Conservation (phyloP, 2,329 filamentous ascomycete genomes). For the Colletotrichum chrysophilum region DNA sequence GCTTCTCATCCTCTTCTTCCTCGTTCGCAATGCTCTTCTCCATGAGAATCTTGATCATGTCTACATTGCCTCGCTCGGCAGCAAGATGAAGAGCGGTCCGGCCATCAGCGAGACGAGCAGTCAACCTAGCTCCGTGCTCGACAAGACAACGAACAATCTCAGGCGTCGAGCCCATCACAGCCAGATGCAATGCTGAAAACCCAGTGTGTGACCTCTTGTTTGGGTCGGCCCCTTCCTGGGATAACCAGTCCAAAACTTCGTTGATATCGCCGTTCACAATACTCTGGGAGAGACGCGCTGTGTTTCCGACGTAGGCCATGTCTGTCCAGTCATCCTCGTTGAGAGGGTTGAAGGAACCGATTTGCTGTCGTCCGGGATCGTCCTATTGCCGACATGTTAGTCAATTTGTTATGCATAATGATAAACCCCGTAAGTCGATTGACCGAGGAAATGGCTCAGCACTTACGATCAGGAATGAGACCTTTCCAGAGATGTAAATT, state of each 20-base stretch:
- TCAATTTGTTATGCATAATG: not conserved
- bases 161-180: conserved; percentile 69
- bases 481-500: conserved; percentile 75
- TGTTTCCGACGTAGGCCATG: conserved; percentile 88
- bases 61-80: conserved; percentile 68
- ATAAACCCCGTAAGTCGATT: not conserved
- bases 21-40: conserved; percentile 78
- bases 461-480: conserved; percentile 68
- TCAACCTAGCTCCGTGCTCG: conserved; percentile 73
- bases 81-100: conserved; percentile 84
- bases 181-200: conserved; percentile 79
- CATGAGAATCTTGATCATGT: conserved; percentile 76
- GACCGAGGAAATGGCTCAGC: not conserved
- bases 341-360: conserved; percentile 77
- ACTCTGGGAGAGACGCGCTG: conserved; percentile 76
- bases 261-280: conserved; percentile 78
- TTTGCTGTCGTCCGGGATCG: conserved; percentile 78
- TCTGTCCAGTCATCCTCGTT: conserved; percentile 87
- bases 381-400: conserved; percentile 45
- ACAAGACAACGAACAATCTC: conserved; percentile 76
- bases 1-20: conserved; percentile 66
- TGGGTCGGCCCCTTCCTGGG: conserved; percentile 70
- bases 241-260: conserved; percentile 72
- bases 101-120: conserved; percentile 79
- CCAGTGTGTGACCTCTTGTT: conserved; percentile 81